Conservation (phyloP, 192 early-diverging fungal species). For the Rhizoclosmatium globosum region DNA sequence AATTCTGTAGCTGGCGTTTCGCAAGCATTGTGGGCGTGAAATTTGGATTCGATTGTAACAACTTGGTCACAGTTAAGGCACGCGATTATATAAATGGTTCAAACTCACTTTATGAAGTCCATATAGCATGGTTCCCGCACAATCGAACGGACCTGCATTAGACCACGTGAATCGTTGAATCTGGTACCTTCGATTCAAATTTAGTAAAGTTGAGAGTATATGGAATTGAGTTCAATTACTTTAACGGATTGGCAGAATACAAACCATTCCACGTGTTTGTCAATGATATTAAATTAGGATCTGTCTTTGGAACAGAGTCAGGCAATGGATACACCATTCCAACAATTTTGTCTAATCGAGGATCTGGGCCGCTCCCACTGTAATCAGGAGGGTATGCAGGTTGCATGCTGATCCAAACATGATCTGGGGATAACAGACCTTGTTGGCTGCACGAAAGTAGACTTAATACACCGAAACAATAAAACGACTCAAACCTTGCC, state of each 20-base stretch:
- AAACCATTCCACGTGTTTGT: neutral
- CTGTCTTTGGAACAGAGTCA: neutral
- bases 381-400: constrained; percentile 13
- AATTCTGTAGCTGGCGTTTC: neutral
- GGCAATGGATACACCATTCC: neutral
- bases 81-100: no score
- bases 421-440: neutral
- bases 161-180: constrained; percentile 3
- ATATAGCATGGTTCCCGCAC: constrained; percentile 14
- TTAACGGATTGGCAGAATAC: neutral
- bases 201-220: no score
- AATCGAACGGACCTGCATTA: constrained; percentile 20
- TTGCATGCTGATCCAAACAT: constrained; percentile 5
- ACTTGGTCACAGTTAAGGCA: neutral
- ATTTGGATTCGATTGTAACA: neutral
- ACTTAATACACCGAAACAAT: neutral
- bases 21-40: neutral
- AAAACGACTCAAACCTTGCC: neutral
- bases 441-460: neutral
- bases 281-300: neutral
- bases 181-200: neutral
- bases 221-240: neutral
- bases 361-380: constrained; percentile 7
- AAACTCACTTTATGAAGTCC: constrained; percentile 16
- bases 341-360: neutral